phyloP scores from a whole-genome alignment of 1,284 basidiomycete species.

The Puccinia horiana region DNA sequence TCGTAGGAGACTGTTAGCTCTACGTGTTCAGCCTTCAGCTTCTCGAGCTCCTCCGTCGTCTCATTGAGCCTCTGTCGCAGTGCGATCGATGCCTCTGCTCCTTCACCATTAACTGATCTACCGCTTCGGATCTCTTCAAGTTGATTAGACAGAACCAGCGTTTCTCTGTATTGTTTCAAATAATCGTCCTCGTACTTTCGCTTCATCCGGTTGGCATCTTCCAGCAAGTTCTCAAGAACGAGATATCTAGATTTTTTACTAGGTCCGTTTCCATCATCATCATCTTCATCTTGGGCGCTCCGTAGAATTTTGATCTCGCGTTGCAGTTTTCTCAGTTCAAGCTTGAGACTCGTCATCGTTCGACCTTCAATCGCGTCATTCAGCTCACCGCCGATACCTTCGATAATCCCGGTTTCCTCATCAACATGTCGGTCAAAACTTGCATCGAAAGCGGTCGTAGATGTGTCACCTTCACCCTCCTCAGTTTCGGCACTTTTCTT shows the following conservation, averaged over 20 bases:
- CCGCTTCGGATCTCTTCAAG: conserved; percentile 86
- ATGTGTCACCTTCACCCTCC: conserved; percentile 10
- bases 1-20: conserved; percentile 74
- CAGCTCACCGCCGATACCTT: conserved; percentile 39
- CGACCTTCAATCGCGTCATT: conserved; percentile 46
- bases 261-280: conserved; percentile 6
- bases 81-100: conserved; percentile 83
- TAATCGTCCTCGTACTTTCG: conserved; percentile 85
- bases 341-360: conserved; percentile 46
- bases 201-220: conserved; percentile 87
- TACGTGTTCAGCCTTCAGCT: conserved; percentile 68
- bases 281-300: conserved; percentile 33
- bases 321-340: conserved; percentile 45
- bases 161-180: conserved; percentile 77
- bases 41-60: conserved; percentile 77
- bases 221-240: conserved; percentile 83
- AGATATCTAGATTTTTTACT: conserved; percentile 23
- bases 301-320: conserved; percentile 36
- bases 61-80: conserved; percentile 83
- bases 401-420: conserved; percentile 44
- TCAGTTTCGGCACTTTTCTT: conserved; percentile 24
- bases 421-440: conserved; percentile 41
- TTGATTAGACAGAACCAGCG: conserved; percentile 75
- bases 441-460: conserved; percentile 6
- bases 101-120: conserved; percentile 72